phyloP scores from a whole-genome alignment of 2,329 filamentous ascomycete genomes.

The Zopfia rhizophila region DNA sequence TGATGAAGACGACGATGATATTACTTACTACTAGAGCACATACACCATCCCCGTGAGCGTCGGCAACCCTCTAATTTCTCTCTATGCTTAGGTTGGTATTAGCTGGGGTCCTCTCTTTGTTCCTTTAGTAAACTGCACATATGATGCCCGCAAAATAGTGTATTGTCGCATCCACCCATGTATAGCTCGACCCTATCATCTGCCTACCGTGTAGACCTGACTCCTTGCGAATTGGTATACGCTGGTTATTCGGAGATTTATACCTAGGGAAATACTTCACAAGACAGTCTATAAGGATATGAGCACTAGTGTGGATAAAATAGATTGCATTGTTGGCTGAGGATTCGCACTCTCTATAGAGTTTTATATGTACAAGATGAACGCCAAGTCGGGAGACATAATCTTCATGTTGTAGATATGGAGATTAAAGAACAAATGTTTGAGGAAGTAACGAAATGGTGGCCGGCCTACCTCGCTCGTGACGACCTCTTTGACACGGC shows the following conservation, averaged over 20 bases:
- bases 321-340: too few relatives aligned
- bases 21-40: too few relatives aligned
- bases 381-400: too few relatives aligned
- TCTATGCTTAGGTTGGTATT: constrained; percentile 15
- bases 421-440: constrained; percentile 16
- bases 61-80: constrained; percentile 17
- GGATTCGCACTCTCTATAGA: too few relatives aligned
- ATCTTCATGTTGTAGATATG: constrained; percentile 15
- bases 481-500: constrained; percentile 18
- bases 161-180: constrained; percentile 9
- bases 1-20: too few relatives aligned
- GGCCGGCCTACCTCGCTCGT: constrained; percentile 3
- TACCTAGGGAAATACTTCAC: constrained; percentile 17
- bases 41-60: constrained; percentile 19
- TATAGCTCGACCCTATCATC: constrained; percentile 16
- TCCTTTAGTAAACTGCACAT: constrained; percentile 20
- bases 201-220: constrained; percentile 13
- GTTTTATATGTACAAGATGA: too few relatives aligned
- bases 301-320: too few relatives aligned
- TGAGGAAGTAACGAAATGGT: constrained; percentile 14
- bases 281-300: constrained; percentile 18
- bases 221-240: constrained; percentile 10
- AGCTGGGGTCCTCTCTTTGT: constrained; percentile 24
- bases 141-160: constrained; percentile 1
- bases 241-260: not conserved